A percentile compares a stretch with the other conserved stretches of the same genome.
Evolutionary conservation across 2,329 filamentous ascomycete species (phyloP).

Genomic region (Exophiala phaeomuriformis): DNA sequence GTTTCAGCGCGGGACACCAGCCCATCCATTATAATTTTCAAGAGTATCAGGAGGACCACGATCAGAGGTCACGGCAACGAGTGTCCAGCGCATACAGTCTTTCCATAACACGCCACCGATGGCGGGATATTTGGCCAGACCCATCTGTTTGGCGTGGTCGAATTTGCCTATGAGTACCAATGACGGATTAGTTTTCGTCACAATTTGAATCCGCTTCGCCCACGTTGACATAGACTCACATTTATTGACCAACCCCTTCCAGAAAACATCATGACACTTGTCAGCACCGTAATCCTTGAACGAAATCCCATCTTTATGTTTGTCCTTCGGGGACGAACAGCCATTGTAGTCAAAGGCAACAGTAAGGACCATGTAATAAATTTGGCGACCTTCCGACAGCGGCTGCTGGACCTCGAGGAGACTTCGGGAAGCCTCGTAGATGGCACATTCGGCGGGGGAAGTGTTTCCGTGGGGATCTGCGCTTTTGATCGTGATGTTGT

Average conservation of each 20-base stretch:
- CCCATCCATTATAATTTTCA: background rate
- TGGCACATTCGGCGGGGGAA: too few species aligned
- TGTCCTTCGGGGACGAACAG: background rate
- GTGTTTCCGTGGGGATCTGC: too few species aligned
- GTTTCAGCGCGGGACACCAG: too few species aligned
- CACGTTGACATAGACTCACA: too few species aligned
- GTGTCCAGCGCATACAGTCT: background rate
- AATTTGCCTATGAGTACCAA: too few species aligned
- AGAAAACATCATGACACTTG: background rate
- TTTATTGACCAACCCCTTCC: background rate
- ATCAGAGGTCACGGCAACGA: background rate
- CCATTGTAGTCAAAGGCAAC: background rate
- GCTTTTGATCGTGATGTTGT: too few species aligned
- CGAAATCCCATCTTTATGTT: background rate
- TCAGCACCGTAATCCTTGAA: background rate
- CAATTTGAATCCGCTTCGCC: too few species aligned
- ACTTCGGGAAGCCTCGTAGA: too few species aligned
- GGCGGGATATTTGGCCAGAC: background rate
- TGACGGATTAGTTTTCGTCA: too few species aligned
- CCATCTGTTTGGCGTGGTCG: background rate
- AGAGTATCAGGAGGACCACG: background rate
- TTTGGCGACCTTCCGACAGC: too few species aligned
- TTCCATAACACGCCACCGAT: background rate
- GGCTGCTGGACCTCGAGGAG: too few species aligned
- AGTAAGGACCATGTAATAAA: background rate